phyloP scores from a whole-genome alignment of 805 yeast species.

The Monosporozyma unispora region DNA sequence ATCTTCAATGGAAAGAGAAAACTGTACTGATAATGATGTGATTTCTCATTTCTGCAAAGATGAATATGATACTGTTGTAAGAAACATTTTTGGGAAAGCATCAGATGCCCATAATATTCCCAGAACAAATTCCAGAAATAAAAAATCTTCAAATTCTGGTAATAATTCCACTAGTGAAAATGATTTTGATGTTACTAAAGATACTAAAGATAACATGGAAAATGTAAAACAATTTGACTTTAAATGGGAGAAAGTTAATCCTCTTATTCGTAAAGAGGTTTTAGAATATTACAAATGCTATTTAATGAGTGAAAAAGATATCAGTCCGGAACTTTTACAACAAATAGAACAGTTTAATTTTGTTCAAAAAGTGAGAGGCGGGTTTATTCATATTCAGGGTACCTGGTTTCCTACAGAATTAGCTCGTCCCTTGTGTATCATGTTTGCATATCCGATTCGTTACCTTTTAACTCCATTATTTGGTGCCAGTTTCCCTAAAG shows the following conservation, averaged over 20 bases:
- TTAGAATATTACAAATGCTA: constrained; percentile 9
- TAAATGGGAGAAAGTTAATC: constrained; percentile 22
- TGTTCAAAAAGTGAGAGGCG: constrained; percentile 74
- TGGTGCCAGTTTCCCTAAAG: constrained; percentile 50
- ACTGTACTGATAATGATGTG: background rate
- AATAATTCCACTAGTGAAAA: background rate
- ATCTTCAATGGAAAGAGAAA: constrained; percentile 4
- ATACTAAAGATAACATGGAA: constrained; percentile 4
- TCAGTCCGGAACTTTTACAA: constrained; percentile 8
- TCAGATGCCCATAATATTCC: too few relatives aligned
- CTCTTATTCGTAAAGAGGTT: constrained; percentile 10
- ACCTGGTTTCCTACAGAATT: constrained; percentile 78
- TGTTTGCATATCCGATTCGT: constrained; percentile 71
- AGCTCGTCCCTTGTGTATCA: constrained; percentile 57
- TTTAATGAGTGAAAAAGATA: constrained; percentile 8
- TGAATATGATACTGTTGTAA: constrained; percentile 2
- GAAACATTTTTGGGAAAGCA: background rate
- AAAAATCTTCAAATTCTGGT: too few relatives aligned
- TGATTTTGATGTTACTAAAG: too few relatives aligned
- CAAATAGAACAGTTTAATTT: constrained; percentile 14
- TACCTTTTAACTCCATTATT: constrained; percentile 71
- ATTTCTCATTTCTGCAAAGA: background rate
- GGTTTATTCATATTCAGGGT: constrained; percentile 86
- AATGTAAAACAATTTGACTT: constrained; percentile 14
- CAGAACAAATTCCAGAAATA: too few relatives aligned